Evolutionary conservation across 768 basidiomycete genomes (phyloP).

Genomic region (Lactifluus hygrophoroides): DNA sequence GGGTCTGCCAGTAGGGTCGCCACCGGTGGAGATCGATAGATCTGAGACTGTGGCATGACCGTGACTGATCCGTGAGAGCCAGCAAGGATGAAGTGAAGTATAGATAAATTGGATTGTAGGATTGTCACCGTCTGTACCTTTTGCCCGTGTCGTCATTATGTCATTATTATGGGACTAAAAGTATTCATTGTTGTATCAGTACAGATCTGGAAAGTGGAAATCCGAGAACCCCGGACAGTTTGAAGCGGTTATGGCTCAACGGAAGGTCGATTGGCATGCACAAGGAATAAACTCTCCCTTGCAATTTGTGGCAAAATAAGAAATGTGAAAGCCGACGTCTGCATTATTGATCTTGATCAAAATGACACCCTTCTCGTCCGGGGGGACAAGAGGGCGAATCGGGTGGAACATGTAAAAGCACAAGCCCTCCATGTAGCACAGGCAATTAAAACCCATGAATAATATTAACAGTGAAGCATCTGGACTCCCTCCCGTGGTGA

Average conservation of each 20-base stretch:
- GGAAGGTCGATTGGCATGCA: neutral
- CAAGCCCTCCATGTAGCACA: neutral
- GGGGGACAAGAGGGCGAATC: no score
- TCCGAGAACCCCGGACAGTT: no score
- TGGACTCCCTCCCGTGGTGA: neutral
- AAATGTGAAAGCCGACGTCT: neutral
- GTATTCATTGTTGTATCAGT: slow-evolving; percentile 12
- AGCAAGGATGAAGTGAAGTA: neutral
- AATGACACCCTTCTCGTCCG: slow-evolving; percentile 5
- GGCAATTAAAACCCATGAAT: neutral
- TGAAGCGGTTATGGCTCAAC: slow-evolving; percentile 1
- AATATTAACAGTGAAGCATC: neutral
- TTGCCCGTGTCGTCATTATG: neutral
- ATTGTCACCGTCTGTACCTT: neutral
- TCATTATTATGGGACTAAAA: slow-evolving; percentile 2
- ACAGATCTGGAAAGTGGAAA: no score
- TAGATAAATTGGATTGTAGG: neutral
- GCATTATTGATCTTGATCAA: neutral
- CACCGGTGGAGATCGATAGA: slow-evolving; percentile 1
- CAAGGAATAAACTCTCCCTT: neutral
- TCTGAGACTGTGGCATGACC: neutral
- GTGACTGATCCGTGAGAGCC: neutral
- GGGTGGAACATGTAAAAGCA: no score
- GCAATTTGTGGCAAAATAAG: neutral
- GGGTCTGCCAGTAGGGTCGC: slow-evolving; percentile 12